phyloP scores from a whole-genome alignment of 1,139 yeast genomes.

The Debaryomycetaceae sp. region DNA sequence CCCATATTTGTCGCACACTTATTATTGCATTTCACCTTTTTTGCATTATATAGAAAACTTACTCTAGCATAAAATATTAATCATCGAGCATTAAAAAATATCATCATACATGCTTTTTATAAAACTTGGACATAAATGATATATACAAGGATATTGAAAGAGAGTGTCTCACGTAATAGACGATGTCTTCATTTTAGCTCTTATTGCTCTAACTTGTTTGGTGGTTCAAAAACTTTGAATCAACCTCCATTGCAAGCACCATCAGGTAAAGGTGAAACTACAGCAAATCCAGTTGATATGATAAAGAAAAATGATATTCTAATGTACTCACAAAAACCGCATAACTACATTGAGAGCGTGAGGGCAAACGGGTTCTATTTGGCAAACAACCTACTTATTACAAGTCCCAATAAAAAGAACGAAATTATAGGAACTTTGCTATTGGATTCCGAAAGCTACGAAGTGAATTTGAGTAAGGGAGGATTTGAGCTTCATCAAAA shows the following conservation, averaged over 20 bases:
- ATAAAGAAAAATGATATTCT: slow-evolving; percentile 44
- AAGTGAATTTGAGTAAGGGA: slow-evolving; percentile 46
- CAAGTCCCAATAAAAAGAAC: slow-evolving; percentile 46
- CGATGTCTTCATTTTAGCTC: neutral
- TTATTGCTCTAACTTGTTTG: slow-evolving; percentile 18
- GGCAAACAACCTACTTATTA: slow-evolving; percentile 33
- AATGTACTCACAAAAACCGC: slow-evolving; percentile 41
- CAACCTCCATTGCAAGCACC: slow-evolving; percentile 27
- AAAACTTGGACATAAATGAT: neutral
- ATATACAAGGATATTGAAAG: neutral
- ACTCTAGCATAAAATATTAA: neutral
- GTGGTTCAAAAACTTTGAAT: slow-evolving; percentile 25
- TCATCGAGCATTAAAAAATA: neutral
- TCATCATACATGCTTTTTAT: neutral
- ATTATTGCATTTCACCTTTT: no score
- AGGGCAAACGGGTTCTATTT: slow-evolving; percentile 40
- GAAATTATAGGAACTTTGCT: slow-evolving; percentile 54
- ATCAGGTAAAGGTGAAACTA: slow-evolving; percentile 36
- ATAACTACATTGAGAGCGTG: slow-evolving; percentile 44
- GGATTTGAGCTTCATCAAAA: slow-evolving; percentile 40
- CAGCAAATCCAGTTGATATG: slow-evolving; percentile 45
- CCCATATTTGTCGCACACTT: neutral
- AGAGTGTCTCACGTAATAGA: neutral
- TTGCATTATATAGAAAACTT: neutral
- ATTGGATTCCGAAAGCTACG: slow-evolving; percentile 61